Conservation (phyloP, 1,284 basidiomycete species). For the Somion occarium region DNA sequence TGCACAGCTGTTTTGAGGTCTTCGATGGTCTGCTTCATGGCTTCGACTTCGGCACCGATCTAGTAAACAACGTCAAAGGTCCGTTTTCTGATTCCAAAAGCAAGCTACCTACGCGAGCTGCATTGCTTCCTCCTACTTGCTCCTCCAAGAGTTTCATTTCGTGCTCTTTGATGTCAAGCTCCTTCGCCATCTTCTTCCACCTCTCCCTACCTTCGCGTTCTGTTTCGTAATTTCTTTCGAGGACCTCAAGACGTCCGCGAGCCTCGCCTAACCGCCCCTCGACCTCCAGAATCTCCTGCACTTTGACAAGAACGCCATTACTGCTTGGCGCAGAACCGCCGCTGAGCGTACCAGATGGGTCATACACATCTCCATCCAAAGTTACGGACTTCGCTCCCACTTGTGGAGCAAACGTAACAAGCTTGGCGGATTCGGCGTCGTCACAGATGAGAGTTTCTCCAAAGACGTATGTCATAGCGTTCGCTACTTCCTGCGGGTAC, state of each 20-base stretch:
- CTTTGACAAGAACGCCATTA: conserved; percentile 77
- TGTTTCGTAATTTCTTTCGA: conserved; percentile 56
- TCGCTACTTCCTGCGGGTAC: conserved; percentile 80
- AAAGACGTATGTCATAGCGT: conserved; percentile 94
- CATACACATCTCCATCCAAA: conserved; percentile 93
- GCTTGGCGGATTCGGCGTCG: conserved; percentile 85
- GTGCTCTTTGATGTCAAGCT: conserved; percentile 88
- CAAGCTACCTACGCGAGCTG: conserved; percentile 68
- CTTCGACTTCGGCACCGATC: conserved; percentile 81
- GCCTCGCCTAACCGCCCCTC: conserved; percentile 56
- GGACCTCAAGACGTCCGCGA: conserved; percentile 42
- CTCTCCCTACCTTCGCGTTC: conserved; percentile 57
- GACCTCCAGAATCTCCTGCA: conserved; percentile 74
- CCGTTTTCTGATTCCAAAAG: too few relatives aligned
- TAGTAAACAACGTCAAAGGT: too few relatives aligned
- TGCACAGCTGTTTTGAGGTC: conserved; percentile 67
- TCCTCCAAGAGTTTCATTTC: conserved; percentile 81
- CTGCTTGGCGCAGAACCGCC: conserved; percentile 85
- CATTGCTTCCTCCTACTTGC: conserved; percentile 87
- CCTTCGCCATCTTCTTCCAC: conserved; percentile 66
- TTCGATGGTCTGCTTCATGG: conserved; percentile 61
- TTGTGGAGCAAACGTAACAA: conserved; percentile 77
- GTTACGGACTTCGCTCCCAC: conserved; percentile 86
- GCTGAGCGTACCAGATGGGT: conserved; percentile 91
- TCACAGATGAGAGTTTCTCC: conserved; percentile 91